Base-by-base conservation (phyloP, 2,329 filamentous ascomycete genomes). In the Rutstroemia sp. region DNA sequence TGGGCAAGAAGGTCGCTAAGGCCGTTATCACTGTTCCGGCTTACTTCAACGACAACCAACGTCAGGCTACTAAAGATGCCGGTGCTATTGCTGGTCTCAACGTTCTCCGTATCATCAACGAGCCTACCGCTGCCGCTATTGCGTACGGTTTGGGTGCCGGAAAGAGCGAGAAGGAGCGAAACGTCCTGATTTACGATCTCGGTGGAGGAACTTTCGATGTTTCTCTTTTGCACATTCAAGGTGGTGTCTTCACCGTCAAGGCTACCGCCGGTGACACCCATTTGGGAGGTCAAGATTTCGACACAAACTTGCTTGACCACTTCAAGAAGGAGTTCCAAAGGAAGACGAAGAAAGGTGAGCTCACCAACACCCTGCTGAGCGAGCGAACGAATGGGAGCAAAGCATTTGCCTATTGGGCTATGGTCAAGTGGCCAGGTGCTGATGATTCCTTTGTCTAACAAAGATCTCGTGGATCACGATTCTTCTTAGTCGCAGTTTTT, bases 1-100 rank as follows among this genome's bases (percentile, higher is more conserved):
- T 99, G 70, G 94, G 91, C 77, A 96, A 95, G 87, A 95, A 94
- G 81, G 92, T 97, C 71, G 86, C 94, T 79, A 97, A 97, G 86
- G 94, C 94, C 64, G 94, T 99, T 74, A 92, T 99, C 76, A 99
- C 94, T 62, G 94, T 97, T 58, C 94, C 94, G 58, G 94, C 94
- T 73, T 99, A 99, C 85, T 99, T 99, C 90, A 97, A 97, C 83
- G 94, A 99, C 86, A 96, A 95, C 83, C 94, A 99, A 82, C 88
- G 94, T 79, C 94, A 97, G 79, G 90, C 94, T 66, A 99, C 94
- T 79, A 97, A 97, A 87, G 94, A 97, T 73, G 94, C 94, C 66
- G 94, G 94, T 86, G 88, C 92, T 74, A 99, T 99, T 72, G 80
- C 92, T 71, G 94, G 92, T 69, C 86, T 99, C 63, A 96, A 97